Base-by-base conservation (phyloP, 2,329 filamentous ascomycete species). In the Tothia fuscella region DNA sequence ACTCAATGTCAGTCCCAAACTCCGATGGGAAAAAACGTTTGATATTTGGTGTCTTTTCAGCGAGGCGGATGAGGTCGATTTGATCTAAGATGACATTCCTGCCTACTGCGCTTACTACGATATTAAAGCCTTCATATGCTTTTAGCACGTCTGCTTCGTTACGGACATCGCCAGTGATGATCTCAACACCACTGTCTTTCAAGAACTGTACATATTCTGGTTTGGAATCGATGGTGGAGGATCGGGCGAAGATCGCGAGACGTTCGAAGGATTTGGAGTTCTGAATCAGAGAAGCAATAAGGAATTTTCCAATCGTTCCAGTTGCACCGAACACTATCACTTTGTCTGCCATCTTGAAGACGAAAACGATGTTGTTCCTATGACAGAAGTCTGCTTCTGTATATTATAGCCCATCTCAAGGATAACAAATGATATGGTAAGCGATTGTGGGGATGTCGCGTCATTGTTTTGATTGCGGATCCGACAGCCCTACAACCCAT, bases 1-100 rank as follows among this genome's bases (percentile, higher is more conserved):
- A 78, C 53, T 78, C 77, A 35, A 77, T 72, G 51, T 78, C 78
- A 2, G 74, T 81, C 43, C 74, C 75, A 52, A 77, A 82, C 54
- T 82, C 78, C 6, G 74, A 79, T 0, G 79, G 78, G 48, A 80
- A 72, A 61, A 83, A 80, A 64, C 73, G 73, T 47, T 70, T 67
- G 24, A 82, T 70, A 19, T 59, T 66, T 2, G 61, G 55, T 0
- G 68, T 67, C 41, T 65, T 57, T 29, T 74, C 71, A 10, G 79
- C 78, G 19, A 78, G 62, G 32, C 62, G 62, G 39, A 84, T 68
- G n/a, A 83, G 66, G 3, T 69, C 60, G 43, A 78, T 71, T 51
- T 84, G 80, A 6, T 67, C 58, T 17, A 69, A 64, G 13, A 85
- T 71, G 1, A 70, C 74, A n/a, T 66, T 67, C 38, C 80, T 68